Conservation (phyloP, 768 basidiomycete species). For the Mycena leptocephala region DNA sequence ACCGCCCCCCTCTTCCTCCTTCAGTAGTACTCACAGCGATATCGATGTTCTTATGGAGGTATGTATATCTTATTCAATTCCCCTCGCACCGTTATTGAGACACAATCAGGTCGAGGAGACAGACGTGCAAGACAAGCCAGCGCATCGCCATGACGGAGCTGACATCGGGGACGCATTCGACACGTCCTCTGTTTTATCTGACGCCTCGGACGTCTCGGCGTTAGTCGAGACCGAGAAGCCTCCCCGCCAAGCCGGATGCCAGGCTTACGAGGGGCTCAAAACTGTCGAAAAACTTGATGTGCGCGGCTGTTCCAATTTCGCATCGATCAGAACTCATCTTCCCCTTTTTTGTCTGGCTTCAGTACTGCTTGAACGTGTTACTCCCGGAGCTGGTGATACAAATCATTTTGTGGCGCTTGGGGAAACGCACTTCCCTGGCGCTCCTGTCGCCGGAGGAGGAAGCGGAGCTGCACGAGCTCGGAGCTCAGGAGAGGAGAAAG, state of each 20-base stretch:
- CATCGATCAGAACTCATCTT: not conserved
- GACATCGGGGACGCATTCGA: constrained; percentile 16
- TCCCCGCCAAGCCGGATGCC: constrained; percentile 53
- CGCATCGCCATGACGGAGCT: not conserved
- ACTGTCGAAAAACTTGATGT: constrained; percentile 69
- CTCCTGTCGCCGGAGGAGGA: constrained; percentile 73
- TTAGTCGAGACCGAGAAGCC: constrained; percentile 25
- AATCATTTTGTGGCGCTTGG: constrained; percentile 81
- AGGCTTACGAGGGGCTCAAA: constrained; percentile 61
- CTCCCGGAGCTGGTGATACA: constrained; percentile 82
- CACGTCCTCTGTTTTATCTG: constrained; percentile 40
- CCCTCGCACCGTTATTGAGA: not conserved
- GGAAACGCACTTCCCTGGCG: constrained; percentile 65
- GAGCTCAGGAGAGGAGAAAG: constrained; percentile 63
- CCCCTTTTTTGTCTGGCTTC: not conserved
- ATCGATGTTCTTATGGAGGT: constrained; percentile 15
- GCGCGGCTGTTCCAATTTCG: constrained; percentile 34
- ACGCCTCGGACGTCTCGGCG: constrained; percentile 13
- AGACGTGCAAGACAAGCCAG: not conserved
- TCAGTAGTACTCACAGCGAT: not conserved
- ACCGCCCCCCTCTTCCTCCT: constrained; percentile 31
- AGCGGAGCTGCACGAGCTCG: constrained; percentile 65
- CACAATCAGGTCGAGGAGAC: not conserved
- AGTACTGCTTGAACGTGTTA: constrained; percentile 85
- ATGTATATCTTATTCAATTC: not conserved